phyloP scores from a whole-genome alignment of 805 yeast species.

The Sugiyamaella boreocaroliniensis region DNA sequence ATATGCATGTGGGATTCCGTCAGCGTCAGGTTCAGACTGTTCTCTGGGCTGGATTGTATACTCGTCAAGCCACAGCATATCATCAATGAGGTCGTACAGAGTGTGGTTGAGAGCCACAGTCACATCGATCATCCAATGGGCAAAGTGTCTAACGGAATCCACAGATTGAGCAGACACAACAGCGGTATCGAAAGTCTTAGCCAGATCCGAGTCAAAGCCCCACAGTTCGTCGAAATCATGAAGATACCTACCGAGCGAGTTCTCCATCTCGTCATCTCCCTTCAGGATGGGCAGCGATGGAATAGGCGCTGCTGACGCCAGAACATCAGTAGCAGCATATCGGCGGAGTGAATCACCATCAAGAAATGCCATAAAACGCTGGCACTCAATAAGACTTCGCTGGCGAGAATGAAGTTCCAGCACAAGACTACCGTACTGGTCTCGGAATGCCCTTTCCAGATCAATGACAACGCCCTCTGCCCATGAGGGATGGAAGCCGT shows the following conservation, averaged over 20 bases:
- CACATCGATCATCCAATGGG: slow-evolving; percentile 17
- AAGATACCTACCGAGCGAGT: slow-evolving; percentile 16
- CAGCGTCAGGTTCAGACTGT: not conserved
- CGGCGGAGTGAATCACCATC: slow-evolving; percentile 26
- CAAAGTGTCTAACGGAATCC: slow-evolving; percentile 7
- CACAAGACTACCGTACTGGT: not conserved
- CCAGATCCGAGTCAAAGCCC: slow-evolving; percentile 13
- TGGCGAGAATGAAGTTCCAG: not conserved
- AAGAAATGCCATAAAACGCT: slow-evolving; percentile 28
- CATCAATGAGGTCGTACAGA: slow-evolving; percentile 20
- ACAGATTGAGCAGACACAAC: slow-evolving; percentile 11
- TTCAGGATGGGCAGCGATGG: slow-evolving; percentile 4
- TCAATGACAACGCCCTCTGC: slow-evolving; percentile 20
- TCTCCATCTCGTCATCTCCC: slow-evolving; percentile 11
- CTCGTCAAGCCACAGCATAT: slow-evolving; percentile 17
- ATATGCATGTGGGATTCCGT: slow-evolving; percentile 11
- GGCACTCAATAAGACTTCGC: slow-evolving; percentile 23
- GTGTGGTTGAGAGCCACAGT: slow-evolving; percentile 14
- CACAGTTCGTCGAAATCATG: slow-evolving; percentile 11
- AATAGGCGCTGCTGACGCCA: slow-evolving; percentile 6
- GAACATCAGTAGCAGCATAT: slow-evolving; percentile 16
- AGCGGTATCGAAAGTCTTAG: slow-evolving; percentile 7
- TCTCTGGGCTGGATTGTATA: not conserved
- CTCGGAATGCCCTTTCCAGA: slow-evolving; percentile 8
- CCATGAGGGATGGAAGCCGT: slow-evolving; percentile 26